A percentile compares a stretch with the other conserved stretches of the same genome.
Evolutionary conservation across 2,329 filamentous ascomycete species (phyloP).

Genomic region (Exophiala sideris): DNA sequence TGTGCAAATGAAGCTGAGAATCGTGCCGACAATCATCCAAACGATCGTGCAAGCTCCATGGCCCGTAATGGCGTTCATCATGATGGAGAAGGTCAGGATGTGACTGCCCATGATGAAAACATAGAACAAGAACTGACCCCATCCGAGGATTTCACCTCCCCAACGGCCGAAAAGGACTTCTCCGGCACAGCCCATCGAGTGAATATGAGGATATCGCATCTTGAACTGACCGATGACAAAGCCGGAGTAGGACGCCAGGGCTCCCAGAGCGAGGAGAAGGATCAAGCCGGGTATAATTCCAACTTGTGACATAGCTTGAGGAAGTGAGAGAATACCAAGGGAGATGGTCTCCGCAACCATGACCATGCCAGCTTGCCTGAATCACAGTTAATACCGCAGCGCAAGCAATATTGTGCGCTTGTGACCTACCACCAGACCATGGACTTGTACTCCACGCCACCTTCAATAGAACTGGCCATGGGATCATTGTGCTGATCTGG

Average conservation of each 20-base stretch:
- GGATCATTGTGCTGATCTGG: constrained; percentile 4
- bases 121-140: constrained; percentile 61
- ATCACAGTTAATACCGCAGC: constrained; percentile 38
- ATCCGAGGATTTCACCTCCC: constrained; percentile 61
- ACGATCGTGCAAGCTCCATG: constrained; percentile 62
- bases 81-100: constrained; percentile 66
- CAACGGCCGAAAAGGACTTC: constrained; percentile 51
- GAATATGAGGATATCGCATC: constrained; percentile 50
- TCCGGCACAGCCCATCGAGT: constrained; percentile 68
- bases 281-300: constrained; percentile 56
- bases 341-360: constrained; percentile 61
- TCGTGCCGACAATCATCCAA: constrained; percentile 57
- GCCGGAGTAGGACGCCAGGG: constrained; percentile 58
- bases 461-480: constrained; percentile 15
- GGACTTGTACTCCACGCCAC: constrained; percentile 22
- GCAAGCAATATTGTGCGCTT: neutral
- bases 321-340: constrained; percentile 55
- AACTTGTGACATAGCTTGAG: constrained; percentile 50
- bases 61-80: constrained; percentile 62
- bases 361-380: constrained; percentile 34
- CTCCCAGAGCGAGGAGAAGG: constrained; percentile 52
- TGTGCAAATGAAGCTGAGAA: constrained; percentile 57
- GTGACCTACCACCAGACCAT: constrained; percentile 21
- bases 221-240: constrained; percentile 61
- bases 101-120: constrained; percentile 69